Percentiles rank a stretch among this genome's conserved stretches.
Evolutionary conservation across 2,329 filamentous ascomycete genomes (phyloP).

Genomic region (Metarhizium sp.): DNA sequence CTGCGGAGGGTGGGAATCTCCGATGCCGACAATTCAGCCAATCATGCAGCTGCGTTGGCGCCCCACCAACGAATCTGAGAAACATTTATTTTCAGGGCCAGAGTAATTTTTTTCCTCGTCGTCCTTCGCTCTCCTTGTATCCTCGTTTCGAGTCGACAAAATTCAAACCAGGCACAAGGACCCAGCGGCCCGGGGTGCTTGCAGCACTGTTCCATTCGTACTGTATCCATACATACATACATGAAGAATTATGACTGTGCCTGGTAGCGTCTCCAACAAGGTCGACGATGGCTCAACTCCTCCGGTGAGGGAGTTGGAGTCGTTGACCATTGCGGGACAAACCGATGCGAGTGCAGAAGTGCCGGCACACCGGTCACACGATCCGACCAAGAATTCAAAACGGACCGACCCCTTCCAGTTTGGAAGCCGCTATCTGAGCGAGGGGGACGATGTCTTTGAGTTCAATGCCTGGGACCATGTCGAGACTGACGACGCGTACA

Average conservation of each 20-base stretch:
- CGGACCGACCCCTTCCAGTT: slow-evolving; percentile 91
- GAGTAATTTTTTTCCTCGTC: neutral
- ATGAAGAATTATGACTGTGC: slow-evolving; percentile 4
- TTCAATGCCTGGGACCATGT: slow-evolving; percentile 99
- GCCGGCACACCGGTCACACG: slow-evolving; percentile 59
- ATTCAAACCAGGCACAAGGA: slow-evolving; percentile 1
- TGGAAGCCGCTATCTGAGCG: slow-evolving; percentile 74
- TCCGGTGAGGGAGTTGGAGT: slow-evolving; percentile 15
- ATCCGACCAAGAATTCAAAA: slow-evolving; percentile 68
- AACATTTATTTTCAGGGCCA: neutral
- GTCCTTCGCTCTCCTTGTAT: neutral
- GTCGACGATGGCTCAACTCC: slow-evolving; percentile 11
- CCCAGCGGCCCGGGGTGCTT: neutral
- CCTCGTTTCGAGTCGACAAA: neutral
- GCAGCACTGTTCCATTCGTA: neutral
- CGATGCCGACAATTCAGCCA: slow-evolving; percentile 2
- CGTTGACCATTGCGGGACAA: slow-evolving; percentile 12
- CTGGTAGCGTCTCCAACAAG: slow-evolving; percentile 13
- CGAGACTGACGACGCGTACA: slow-evolving; percentile 81
- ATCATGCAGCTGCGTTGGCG: neutral
- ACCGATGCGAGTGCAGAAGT: slow-evolving; percentile 14
- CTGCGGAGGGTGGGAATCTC: slow-evolving; percentile 4
- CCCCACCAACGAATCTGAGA: neutral
- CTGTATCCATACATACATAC: neutral
- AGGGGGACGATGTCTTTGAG: slow-evolving; percentile 85